Percentiles rank a stretch among this genome's conserved stretches.
phyloP scores from a whole-genome alignment of 108 stramenopile genomes.

The Skeletonema costatum region DNA sequence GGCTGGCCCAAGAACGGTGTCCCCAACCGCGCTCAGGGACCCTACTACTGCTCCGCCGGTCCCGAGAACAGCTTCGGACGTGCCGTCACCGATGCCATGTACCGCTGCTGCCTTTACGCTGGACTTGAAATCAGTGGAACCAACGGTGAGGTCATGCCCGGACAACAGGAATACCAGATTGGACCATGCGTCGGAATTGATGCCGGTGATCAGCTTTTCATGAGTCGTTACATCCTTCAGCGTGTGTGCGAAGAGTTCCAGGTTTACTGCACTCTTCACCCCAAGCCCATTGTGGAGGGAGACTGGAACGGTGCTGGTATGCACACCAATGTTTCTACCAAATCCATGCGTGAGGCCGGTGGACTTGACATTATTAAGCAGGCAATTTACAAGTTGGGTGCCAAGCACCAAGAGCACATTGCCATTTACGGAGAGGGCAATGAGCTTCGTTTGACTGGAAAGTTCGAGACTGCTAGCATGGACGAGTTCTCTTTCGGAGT shows the following conservation, averaged over 20 bases:
- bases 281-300: constrained; percentile 97
- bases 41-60: constrained; percentile 97
- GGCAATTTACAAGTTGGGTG: constrained; percentile 96
- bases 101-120: constrained; percentile 96
- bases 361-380: constrained; percentile 93
- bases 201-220: constrained; percentile 97
- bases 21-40: constrained; percentile 89
- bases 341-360: constrained; percentile 93
- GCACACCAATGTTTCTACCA: constrained; percentile 98
- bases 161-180: constrained; percentile 98
- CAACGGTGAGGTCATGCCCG: constrained; percentile 99
- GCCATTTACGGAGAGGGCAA: constrained; percentile 98
- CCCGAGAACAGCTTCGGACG: constrained; percentile 96
- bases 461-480: constrained; percentile 95
- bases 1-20: constrained; percentile 96
- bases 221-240: constrained; percentile 95
- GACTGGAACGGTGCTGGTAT: constrained; percentile 99
- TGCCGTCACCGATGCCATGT: constrained; percentile 90
- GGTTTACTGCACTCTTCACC: constrained; percentile 95
- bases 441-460: constrained; percentile 96
- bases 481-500: constrained; percentile 94
- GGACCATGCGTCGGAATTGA: constrained; percentile 98
- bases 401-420: constrained; percentile 96
- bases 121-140: constrained; percentile 94
- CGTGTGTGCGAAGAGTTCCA: constrained; percentile 98